Percentiles rank a stretch among this genome's conserved stretches.
Conservation (phyloP, 441 rosid species). For the Lepidium campestre region DNA sequence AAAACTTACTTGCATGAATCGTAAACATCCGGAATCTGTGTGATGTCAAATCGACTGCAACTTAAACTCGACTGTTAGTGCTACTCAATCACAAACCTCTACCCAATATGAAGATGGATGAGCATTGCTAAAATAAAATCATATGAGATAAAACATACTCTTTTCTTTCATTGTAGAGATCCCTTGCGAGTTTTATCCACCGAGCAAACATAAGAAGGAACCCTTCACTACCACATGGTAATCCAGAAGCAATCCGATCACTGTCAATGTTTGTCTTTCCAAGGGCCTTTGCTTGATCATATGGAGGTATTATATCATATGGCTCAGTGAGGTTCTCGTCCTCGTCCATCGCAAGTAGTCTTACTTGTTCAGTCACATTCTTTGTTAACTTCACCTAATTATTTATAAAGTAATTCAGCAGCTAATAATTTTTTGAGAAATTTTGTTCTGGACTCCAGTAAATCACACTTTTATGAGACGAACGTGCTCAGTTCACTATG, state of each 20-base stretch:
- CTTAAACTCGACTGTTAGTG: conserved; percentile 24
- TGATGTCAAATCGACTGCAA: conserved; percentile 96
- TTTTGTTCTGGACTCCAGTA: neutral
- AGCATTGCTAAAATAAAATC: conserved; percentile 5
- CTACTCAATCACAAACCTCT: neutral
- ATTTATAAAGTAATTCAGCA: conserved; percentile 14
- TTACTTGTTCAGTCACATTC: conserved; percentile 95
- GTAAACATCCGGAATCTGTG: conserved; percentile 98
- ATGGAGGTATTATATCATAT: conserved; percentile 79
- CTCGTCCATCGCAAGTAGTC: conserved; percentile 88
- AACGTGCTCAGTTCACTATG: neutral
- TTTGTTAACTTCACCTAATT: conserved; percentile 71
- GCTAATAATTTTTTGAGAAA: neutral
- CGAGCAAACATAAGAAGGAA: conserved; percentile 99
- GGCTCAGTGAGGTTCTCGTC: conserved; percentile 87
- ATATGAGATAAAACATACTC: conserved; percentile 45
- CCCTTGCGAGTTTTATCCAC: conserved; percentile 99
- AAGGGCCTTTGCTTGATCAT: conserved; percentile 99
- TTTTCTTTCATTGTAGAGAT: conserved; percentile 96
- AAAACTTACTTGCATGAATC: conserved; percentile 99
- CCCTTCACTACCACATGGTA: conserved; percentile 99
- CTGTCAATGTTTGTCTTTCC: conserved; percentile 96
- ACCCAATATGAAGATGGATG: conserved; percentile 1
- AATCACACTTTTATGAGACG: neutral
- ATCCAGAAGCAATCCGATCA: conserved; percentile 97